These are phyloP conservation scores for Dichotomopilus funicola DNA, from an alignment of 2,329 filamentous ascomycete species.

Conservation along the genomic window DNA sequence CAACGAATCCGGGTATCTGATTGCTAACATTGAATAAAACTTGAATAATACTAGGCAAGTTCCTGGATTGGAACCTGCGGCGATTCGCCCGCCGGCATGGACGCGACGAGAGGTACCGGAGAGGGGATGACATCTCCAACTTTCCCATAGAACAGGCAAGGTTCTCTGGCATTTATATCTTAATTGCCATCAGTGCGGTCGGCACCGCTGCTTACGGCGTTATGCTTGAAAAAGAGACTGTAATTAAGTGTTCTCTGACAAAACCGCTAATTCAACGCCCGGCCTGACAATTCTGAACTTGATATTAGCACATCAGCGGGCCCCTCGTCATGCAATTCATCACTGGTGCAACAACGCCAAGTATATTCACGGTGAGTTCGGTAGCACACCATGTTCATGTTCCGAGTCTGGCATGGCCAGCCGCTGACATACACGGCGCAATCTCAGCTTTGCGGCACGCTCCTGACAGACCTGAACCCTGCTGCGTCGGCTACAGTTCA, in stretches of 20 bases:
- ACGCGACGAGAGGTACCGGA: slow-evolving; percentile 17
- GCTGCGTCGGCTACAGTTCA: neutral
- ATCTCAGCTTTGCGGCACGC: neutral
- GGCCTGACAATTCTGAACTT: neutral
- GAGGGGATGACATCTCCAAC: slow-evolving; percentile 37
- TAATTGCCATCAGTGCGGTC: neutral
- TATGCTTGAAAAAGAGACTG: neutral
- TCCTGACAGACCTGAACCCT: neutral
- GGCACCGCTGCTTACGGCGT: neutral
- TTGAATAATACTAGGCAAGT: slow-evolving; percentile 37
- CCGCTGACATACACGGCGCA: neutral
- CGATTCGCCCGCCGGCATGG: slow-evolving; percentile 36
- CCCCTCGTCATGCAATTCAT: neutral
- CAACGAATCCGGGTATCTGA: no score
- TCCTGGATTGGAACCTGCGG: slow-evolving; percentile 58
- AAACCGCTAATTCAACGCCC: neutral
- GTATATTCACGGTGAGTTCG: neutral
- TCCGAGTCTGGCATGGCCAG: neutral
- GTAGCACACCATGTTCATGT: neutral
- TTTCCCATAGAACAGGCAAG: slow-evolving; percentile 46
- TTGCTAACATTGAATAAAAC: no score
- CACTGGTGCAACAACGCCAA: neutral
- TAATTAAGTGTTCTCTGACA: neutral
- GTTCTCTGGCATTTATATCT: neutral
- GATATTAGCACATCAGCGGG: neutral